Evolutionary conservation across 805 yeast species (phyloP), one percentile per base, ranked within the genome.

Genomic region (Pichia phayaonensis): DNA sequence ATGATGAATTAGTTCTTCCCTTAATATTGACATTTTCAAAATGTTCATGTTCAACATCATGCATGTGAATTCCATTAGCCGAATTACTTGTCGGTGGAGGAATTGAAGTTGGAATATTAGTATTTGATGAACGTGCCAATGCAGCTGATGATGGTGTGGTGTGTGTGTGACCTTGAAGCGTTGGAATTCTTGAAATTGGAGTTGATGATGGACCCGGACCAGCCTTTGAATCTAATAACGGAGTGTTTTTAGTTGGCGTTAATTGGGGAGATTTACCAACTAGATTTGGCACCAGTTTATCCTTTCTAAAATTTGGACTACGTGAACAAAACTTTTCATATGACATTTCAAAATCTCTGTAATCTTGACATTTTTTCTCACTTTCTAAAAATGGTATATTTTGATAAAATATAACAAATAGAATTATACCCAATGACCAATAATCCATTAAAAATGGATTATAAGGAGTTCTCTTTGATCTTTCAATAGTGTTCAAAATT

Each of bases 371-470:
- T 16, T 73, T 54, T 42, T 62, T 63, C 29, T 71, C 67, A 3
- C 89, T 77, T 49, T 72, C 73, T 49, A 68, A 69, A 63, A 86
- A 86, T 0, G 94, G 94, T 1, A 79, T 72, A 6, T 75, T 74
- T 44, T 76, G 73, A 63, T 80, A 77, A 4, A 80, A 75, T 12
- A 86, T 64, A 40, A 84, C 80, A 60, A 83, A 83, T 43, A 86
- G 67, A 23, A 86, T 64, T 69, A 86, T 75, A 39, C 95, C 95
- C 41, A 86, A 64, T 0, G 87, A 81, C 88, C 92, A 86, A 61
- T 72, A 67, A 67, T 86, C 95, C 79, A 86, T 80, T 52, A 77
- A 73, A 61, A 80, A 81, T 1, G 90, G 86, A 60, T 85, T 79
- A 62, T 68, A 58, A 65, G 70, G 70, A 61, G 56, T 2, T 92